Evolutionary conservation across 345 rosid species (phyloP).

Genomic region (Noccaea caerulescens): DNA sequence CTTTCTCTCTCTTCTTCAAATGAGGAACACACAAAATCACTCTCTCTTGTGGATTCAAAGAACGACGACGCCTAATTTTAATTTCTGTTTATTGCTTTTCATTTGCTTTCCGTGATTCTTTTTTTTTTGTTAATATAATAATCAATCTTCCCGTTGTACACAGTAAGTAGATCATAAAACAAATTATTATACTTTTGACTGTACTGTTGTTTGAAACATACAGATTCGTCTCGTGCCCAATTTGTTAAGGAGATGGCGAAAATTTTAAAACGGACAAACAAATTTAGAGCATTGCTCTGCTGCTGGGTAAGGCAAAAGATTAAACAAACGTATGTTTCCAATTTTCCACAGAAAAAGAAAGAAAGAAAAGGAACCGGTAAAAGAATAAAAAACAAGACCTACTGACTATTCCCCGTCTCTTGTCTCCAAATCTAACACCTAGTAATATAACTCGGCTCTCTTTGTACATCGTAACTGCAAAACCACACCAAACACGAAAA

Average conservation of each 20-base stretch:
- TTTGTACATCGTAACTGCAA: constrained; percentile 40
- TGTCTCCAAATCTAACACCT: constrained; percentile 39
- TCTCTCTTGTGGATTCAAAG: constrained; percentile 25
- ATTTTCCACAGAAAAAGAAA: constrained; percentile 21
- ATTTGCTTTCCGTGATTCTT: not conserved
- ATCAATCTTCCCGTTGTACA: constrained; percentile 30
- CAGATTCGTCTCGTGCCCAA: not conserved
- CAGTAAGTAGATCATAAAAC: not conserved
- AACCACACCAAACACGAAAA: constrained; percentile 41
- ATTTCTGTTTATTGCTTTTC: not conserved
- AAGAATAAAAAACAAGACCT: constrained; percentile 39
- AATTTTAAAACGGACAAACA: not conserved
- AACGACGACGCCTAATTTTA: constrained; percentile 24
- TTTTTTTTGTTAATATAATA: constrained; percentile 11
- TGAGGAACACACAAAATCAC: constrained; percentile 26
- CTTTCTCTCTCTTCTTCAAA: constrained; percentile 41
- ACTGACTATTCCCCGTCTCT: constrained; percentile 26
- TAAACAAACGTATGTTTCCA: constrained; percentile 38
- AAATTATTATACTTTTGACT: not conserved
- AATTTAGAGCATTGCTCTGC: not conserved
- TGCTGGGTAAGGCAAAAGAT: constrained; percentile 23
- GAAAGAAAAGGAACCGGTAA: not conserved
- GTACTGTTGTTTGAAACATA: not conserved
- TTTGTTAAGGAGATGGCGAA: too few species aligned
- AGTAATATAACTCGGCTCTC: constrained; percentile 28